Percentiles rank a stretch among this genome's conserved stretches.
Conservation (phyloP, 2,329 filamentous ascomycete genomes). For the Dendryphion nanum region DNA sequence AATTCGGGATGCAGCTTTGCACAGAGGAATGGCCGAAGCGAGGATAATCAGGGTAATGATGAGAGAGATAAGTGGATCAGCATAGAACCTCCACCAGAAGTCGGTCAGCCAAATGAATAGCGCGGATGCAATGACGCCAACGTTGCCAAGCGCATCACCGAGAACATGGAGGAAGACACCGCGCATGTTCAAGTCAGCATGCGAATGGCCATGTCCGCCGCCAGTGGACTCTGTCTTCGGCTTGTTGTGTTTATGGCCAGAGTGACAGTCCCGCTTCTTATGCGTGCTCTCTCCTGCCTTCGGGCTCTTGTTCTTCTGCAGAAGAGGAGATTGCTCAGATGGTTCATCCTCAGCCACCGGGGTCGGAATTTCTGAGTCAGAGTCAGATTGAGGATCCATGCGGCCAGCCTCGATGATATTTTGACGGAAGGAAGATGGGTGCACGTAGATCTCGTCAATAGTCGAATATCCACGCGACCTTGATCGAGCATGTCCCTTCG, state of each 20-base stretch:
- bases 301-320: conserved; percentile 31
- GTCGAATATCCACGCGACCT: conserved; percentile 53
- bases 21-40: conserved; percentile 73
- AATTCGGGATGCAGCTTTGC: conserved; percentile 78
- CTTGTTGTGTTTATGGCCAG: conserved; percentile 77
- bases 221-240: conserved; percentile 61
- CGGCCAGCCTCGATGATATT: conserved; percentile 86
- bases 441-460: conserved; percentile 73
- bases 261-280: conserved; percentile 49
- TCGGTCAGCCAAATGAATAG: conserved; percentile 89
- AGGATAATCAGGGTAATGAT: conserved; percentile 82
- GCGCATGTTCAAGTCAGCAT: conserved; percentile 93
- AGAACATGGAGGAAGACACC: conserved; percentile 69
- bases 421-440: conserved; percentile 86
- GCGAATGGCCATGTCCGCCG: conserved; percentile 70
- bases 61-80: conserved; percentile 87
- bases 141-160: conserved; percentile 81
- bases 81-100: conserved; percentile 79
- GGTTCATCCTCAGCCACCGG: conserved; percentile 43
- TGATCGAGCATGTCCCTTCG: conserved; percentile 61
- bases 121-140: conserved; percentile 80
- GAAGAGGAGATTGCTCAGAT: conserved; percentile 37
- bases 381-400: conserved; percentile 53
- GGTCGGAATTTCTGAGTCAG: conserved; percentile 56
- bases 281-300: conserved; percentile 10